Evolutionary conservation across 75 land plant species (phyloP).

Genomic region (Pinus tabuliformis): DNA sequence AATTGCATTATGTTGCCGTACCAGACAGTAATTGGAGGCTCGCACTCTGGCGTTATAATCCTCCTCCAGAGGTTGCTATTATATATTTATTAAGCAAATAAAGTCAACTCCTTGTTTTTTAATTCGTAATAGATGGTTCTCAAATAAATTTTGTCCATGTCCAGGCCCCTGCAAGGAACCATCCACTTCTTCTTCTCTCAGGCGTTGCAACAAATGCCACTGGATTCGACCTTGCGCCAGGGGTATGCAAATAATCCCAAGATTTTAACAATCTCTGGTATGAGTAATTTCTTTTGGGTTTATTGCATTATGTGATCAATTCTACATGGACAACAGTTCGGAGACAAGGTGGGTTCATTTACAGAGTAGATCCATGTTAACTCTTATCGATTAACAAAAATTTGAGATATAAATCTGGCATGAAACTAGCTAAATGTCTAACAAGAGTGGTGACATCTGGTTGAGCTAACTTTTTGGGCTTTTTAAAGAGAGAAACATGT

Average conservation of each 20-base stretch:
- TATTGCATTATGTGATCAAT: no score
- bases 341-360: no score
- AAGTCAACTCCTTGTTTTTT: neutral
- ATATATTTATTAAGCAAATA: neutral
- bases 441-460: no score
- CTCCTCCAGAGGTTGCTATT: slow-evolving; percentile 48
- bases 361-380: no score
- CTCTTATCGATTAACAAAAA: no score
- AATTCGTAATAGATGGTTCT: neutral
- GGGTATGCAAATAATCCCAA: slow-evolving; percentile 36
- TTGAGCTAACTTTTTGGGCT: no score
- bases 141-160: neutral
- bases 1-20: slow-evolving; percentile 89
- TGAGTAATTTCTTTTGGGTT: no score
- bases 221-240: slow-evolving; percentile 93
- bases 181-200: slow-evolving; percentile 90
- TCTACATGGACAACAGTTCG: no score
- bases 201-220: slow-evolving; percentile 99
- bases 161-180: slow-evolving; percentile 87
- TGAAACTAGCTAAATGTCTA: no score
- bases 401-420: no score
- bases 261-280: no score
- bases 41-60: slow-evolving; percentile 95
- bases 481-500: no score
- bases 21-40: slow-evolving; percentile 73